Base-by-base conservation (phyloP, 768 basidiomycete genomes). In the Dictyophora rubrovolvata region DNA sequence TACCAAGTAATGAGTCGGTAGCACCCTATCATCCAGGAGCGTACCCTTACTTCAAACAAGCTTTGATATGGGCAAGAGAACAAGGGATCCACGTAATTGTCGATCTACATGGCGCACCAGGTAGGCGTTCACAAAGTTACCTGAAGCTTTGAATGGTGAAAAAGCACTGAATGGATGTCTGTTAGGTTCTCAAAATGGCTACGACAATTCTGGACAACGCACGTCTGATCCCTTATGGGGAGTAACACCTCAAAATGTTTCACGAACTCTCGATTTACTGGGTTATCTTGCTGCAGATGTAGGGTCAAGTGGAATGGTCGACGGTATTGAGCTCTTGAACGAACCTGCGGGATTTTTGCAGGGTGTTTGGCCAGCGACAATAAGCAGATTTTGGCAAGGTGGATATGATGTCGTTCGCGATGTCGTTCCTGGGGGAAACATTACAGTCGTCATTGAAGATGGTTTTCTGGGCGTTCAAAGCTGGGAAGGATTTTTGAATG, bases 181-280 rank as follows among this genome's bases (percentile, higher is more conserved):
- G 28, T 28, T 28, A 33, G 63, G 56, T n/a, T 55, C 23, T 35
- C 49, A 54, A 21, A 80, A 77, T 61, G 85, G 86, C 2, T 87
- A 82, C 69, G 87, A 88, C 69, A 89, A 87, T 69, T 87, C 85
- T 8, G 86, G 87, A 1, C 84, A 84, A 66, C 74, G 79, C 34
- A 84, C 80, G 0, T 64, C 67, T 20, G 72, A 72, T 54, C 81
- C 85, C 1, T 68, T 74, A 49, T 89, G 85, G 84, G 84, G 77
- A 1, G 63, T 65, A 33, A 64, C 71, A 61, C 59, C 70, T 1
- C 76, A 72, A 50, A 73, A 79, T 28, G 72, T 78, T n/a, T 74
- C 83, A 50, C 63, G 70, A 65, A 85, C 85, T 11, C 69, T 87
- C 10, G 80, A 86, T 63, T 79, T 82, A 14, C 69, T 87, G 46